Conservation (phyloP, 441 rosid species). For the Croton setiger region DNA sequence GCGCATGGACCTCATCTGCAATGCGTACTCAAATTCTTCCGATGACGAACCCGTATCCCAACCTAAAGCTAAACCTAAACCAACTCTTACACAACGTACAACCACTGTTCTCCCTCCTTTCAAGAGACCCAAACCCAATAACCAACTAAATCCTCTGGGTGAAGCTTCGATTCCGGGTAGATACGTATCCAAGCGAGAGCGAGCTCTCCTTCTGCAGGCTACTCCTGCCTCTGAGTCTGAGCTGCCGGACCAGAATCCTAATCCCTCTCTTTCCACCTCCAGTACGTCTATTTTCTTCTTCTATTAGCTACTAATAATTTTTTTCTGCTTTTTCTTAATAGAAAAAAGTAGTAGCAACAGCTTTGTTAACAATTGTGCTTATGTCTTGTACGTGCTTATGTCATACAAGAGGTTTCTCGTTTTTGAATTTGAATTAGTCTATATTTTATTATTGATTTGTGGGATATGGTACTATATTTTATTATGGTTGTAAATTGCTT, state of each 20-base stretch:
- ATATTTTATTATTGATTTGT: not conserved
- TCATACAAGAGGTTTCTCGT: too few relatives aligned
- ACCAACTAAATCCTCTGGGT: slow-evolving; percentile 11
- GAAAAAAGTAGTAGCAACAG: not conserved
- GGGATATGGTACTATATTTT: not conserved
- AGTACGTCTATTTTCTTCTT: slow-evolving; percentile 28
- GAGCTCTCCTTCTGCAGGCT: slow-evolving; percentile 33
- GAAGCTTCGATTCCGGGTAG: slow-evolving; percentile 52
- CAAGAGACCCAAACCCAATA: slow-evolving; percentile 30
- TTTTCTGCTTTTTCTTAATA: not conserved
- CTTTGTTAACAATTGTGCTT: not conserved
- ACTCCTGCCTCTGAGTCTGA: slow-evolving; percentile 20
- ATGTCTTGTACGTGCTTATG: not conserved
- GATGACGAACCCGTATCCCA: slow-evolving; percentile 39
- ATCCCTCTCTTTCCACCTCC: slow-evolving; percentile 18
- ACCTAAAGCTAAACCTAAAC: not conserved
- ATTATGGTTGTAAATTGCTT: not conserved
- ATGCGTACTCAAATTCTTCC: slow-evolving; percentile 38
- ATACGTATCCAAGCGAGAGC: slow-evolving; percentile 68
- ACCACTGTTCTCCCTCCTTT: slow-evolving; percentile 16
- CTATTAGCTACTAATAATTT: not conserved
- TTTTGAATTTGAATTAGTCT: not conserved
- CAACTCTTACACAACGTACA: not conserved
- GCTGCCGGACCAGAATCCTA: slow-evolving; percentile 7
- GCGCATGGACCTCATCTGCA: slow-evolving; percentile 53